phyloP scores from a whole-genome alignment of 1,284 basidiomycete species.

The Heterobasidion irregulare region DNA sequence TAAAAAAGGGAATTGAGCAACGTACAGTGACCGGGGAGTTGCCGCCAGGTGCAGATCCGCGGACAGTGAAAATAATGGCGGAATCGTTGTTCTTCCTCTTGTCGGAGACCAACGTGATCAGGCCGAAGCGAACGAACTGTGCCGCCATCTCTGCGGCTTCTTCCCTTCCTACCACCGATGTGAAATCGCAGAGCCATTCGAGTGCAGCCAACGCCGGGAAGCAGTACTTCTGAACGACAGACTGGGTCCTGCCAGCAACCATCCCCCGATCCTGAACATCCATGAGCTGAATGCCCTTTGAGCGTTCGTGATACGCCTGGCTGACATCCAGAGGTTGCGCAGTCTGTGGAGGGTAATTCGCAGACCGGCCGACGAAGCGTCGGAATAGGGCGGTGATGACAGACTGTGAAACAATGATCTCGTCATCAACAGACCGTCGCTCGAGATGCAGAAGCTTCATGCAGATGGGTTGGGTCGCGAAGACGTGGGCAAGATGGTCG shows the following conservation, averaged over 20 bases:
- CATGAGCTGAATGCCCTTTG: slow-evolving; percentile 67
- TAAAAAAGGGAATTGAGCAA: slow-evolving; percentile 9
- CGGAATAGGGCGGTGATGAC: slow-evolving; percentile 95
- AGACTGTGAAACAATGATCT: slow-evolving; percentile 91
- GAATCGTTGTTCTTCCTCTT: slow-evolving; percentile 85
- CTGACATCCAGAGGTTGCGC: slow-evolving; percentile 53
- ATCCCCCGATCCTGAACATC: slow-evolving; percentile 57
- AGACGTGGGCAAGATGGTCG: slow-evolving; percentile 87
- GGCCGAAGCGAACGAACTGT: slow-evolving; percentile 94
- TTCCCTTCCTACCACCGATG: slow-evolving; percentile 91
- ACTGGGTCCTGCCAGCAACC: slow-evolving; percentile 35
- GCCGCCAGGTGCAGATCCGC: slow-evolving; percentile 67
- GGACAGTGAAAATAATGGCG: slow-evolving; percentile 83
- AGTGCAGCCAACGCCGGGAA: slow-evolving; percentile 84
- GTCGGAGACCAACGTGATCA: slow-evolving; percentile 82
- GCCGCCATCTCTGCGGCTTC: slow-evolving; percentile 97
- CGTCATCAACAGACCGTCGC: slow-evolving; percentile 87
- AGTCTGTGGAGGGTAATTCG: slow-evolving; percentile 62
- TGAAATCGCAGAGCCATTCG: slow-evolving; percentile 97
- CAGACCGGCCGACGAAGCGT: slow-evolving; percentile 82
- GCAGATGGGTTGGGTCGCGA: slow-evolving; percentile 91
- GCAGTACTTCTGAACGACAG: slow-evolving; percentile 60
- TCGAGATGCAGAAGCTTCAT: slow-evolving; percentile 98
- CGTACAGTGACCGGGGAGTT: slow-evolving; percentile 68
- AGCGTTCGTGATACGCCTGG: slow-evolving; percentile 70